Percentiles rank a stretch among this genome's conserved stretches.
Evolutionary conservation across 805 yeast species (phyloP).

Genomic region (Wickerhamomyces bovis): DNA sequence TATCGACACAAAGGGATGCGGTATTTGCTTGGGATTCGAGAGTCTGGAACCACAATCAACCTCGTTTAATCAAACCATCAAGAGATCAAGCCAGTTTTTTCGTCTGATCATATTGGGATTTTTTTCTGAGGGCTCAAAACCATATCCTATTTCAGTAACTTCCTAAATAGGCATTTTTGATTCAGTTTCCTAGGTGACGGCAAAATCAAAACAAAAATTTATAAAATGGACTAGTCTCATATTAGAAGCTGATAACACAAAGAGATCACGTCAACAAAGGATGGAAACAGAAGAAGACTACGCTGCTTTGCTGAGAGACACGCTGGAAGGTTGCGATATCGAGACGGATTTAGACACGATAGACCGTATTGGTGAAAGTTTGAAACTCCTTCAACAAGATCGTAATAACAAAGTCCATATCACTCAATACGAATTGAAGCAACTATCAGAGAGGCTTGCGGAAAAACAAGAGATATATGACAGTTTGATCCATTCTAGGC

Average conservation of each 20-base stretch:
- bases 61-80: too few relatives aligned
- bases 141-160: neutral
- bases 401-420: conserved; percentile 25
- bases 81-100: neutral
- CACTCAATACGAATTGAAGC: conserved; percentile 17
- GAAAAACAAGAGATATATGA: conserved; percentile 14
- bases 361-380: conserved; percentile 36
- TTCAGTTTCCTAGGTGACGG: neutral
- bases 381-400: conserved; percentile 25
- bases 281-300: neutral
- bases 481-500: conserved; percentile 25
- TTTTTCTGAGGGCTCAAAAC: neutral
- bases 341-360: conserved; percentile 44
- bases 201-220: neutral
- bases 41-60: too few relatives aligned
- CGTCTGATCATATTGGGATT: too few relatives aligned
- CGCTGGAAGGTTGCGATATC: conserved; percentile 44
- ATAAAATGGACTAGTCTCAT: neutral
- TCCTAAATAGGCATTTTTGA: neutral
- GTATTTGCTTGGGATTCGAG: too few relatives aligned
- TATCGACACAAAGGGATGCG: neutral
- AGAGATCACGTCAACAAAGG: neutral
- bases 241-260: neutral
- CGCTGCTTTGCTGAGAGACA: conserved; percentile 31
- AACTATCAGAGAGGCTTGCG: conserved; percentile 13